A percentile compares a stretch with the other conserved stretches of the same genome.
Conservation (phyloP, 2,329 filamentous ascomycete genomes). For the Metarhizium guizhouense region DNA sequence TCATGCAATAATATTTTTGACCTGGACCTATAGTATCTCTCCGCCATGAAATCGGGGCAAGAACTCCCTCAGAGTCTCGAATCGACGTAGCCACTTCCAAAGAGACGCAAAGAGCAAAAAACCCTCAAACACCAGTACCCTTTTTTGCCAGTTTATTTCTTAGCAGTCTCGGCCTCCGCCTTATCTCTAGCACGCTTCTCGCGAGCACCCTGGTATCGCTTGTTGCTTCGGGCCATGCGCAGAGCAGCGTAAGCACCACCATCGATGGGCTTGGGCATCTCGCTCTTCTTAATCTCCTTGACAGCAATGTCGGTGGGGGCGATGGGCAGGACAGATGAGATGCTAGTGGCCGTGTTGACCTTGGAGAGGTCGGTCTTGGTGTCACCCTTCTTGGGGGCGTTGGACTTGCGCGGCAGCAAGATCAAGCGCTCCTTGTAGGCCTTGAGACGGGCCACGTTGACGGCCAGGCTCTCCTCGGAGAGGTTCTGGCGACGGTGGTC, state of each 20-base stretch:
- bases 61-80: slow-evolving; percentile 26
- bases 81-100: slow-evolving; percentile 28
- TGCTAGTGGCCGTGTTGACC: slow-evolving; percentile 45
- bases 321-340: slow-evolving; percentile 59
- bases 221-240: slow-evolving; percentile 74
- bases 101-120: slow-evolving; percentile 33
- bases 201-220: slow-evolving; percentile 70
- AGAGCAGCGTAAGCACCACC: slow-evolving; percentile 82
- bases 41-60: slow-evolving; percentile 23
- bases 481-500: slow-evolving; percentile 96
- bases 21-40: slow-evolving; percentile 31
- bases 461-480: slow-evolving; percentile 85
- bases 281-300: slow-evolving; percentile 72
- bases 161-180: slow-evolving; percentile 72
- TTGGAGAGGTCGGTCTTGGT: slow-evolving; percentile 72
- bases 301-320: slow-evolving; percentile 55
- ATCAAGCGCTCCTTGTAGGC: slow-evolving; percentile 95
- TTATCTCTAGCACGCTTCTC: slow-evolving; percentile 92
- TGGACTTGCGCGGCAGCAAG: slow-evolving; percentile 92
- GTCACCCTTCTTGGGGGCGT: slow-evolving; percentile 90
- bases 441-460: slow-evolving; percentile 96
- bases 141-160: slow-evolving; percentile 61
- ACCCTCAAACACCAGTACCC: slow-evolving; percentile 33
- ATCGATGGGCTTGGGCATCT: slow-evolving; percentile 65
- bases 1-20: slow-evolving; percentile 33